phyloP scores from a whole-genome alignment of 1,284 basidiomycete genomes.

The Naganishia sp. region DNA sequence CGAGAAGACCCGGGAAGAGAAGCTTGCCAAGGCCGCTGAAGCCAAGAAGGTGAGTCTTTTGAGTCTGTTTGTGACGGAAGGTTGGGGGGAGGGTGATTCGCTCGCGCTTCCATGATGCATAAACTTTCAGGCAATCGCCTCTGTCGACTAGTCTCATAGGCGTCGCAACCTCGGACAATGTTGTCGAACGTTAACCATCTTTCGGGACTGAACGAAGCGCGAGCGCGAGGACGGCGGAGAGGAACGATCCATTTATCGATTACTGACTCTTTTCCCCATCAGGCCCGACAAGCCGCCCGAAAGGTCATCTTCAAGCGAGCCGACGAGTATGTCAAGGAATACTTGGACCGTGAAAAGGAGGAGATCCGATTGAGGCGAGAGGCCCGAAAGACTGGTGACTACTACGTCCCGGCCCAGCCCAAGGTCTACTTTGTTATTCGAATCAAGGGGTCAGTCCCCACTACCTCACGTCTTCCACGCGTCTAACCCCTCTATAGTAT shows the following conservation, averaged over 20 bases:
- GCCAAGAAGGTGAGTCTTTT: conserved; percentile 84
- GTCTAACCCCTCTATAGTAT: conserved; percentile 64
- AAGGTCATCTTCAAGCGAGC: conserved; percentile 99
- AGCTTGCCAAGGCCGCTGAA: conserved; percentile 77
- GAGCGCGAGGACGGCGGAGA: neutral
- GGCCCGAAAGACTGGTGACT: conserved; percentile 90
- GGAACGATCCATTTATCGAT: neutral
- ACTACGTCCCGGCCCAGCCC: conserved; percentile 93
- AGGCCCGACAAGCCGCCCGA: conserved; percentile 89
- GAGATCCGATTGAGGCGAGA: conserved; percentile 93
- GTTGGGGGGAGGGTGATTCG: neutral
- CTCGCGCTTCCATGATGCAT: conserved; percentile 69
- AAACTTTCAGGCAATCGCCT: conserved; percentile 56
- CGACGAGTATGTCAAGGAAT: conserved; percentile 98
- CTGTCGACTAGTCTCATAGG: conserved; percentile 63
- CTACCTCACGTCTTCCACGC: neutral
- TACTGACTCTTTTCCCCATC: conserved; percentile 18
- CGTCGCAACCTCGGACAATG: conserved; percentile 59
- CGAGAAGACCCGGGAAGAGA: conserved; percentile 96
- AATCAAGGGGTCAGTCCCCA: conserved; percentile 76
- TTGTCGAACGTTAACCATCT: conserved; percentile 90
- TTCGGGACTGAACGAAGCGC: conserved; percentile 78
- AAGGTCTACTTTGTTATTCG: conserved; percentile 98
- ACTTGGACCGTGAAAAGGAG: conserved; percentile 88
- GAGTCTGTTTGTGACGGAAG: conserved; percentile 1